phyloP scores from a whole-genome alignment of 257 asterid genomes.

The Fraxinus anomala region DNA sequence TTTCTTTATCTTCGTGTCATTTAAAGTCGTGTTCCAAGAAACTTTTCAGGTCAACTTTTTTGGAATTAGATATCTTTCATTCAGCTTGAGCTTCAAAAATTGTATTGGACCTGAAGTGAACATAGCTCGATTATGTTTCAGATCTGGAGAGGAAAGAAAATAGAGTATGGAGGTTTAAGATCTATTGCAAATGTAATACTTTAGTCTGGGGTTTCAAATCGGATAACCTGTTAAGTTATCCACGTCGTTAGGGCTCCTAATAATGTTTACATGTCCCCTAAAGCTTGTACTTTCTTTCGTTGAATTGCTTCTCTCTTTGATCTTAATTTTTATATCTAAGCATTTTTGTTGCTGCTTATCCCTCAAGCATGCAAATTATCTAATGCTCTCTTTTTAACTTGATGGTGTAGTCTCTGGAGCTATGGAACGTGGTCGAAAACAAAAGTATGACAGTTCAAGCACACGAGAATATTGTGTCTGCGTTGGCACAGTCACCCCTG shows the following conservation, averaged over 20 bases:
- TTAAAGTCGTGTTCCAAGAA: not conserved
- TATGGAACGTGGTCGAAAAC: slow-evolving; percentile 91
- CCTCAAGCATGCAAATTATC: not conserved
- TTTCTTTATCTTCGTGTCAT: not conserved
- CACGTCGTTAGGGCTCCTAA: not conserved
- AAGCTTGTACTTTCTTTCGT: not conserved
- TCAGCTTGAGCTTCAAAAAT: not conserved
- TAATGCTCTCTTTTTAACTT: not conserved
- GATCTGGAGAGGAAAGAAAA: not conserved
- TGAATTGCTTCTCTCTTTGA: not conserved
- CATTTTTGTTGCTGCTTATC: not conserved
- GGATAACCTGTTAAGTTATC: not conserved
- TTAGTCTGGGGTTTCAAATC: not conserved
- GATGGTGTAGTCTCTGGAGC: slow-evolving; percentile 70
- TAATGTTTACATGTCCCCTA: not conserved
- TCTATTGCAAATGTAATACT: not conserved
- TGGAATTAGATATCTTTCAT: not conserved
- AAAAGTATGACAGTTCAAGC: slow-evolving; percentile 87
- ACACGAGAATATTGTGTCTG: slow-evolving; percentile 75
- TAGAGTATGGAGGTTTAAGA: not conserved
- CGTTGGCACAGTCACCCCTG: slow-evolving; percentile 79
- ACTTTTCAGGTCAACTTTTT: not conserved
- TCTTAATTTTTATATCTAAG: not conserved
- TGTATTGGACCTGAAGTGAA: not conserved
- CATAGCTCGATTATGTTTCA: not conserved